These are phyloP conservation scores for Coniochaeta sp. DNA, from an alignment of 2,329 filamentous ascomycete genomes.

Conservation along the genomic window DNA sequence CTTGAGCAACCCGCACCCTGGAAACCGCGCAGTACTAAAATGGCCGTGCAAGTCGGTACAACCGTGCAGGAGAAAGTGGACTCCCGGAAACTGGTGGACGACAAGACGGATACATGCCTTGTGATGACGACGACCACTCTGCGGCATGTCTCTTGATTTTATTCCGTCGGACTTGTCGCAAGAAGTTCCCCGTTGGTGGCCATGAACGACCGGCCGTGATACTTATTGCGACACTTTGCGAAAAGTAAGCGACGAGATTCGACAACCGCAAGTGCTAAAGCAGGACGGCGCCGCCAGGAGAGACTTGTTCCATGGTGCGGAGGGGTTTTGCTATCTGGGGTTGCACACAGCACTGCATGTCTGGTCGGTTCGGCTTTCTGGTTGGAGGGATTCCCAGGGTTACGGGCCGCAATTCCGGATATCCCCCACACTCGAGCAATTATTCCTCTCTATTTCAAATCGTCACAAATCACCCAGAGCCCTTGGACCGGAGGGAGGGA, in stretches of 20 bases:
- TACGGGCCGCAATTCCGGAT: not conserved
- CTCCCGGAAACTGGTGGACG: not conserved
- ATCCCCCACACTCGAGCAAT: not conserved
- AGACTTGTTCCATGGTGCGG: not conserved
- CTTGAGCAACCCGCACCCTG: not conserved
- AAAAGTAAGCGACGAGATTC: not conserved
- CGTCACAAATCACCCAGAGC: not conserved
- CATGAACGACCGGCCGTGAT: not conserved
- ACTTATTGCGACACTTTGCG: not conserved
- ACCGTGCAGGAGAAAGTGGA: not conserved
- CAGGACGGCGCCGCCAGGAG: not conserved
- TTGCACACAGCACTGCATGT: not conserved
- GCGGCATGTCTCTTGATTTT: not conserved
- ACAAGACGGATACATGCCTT: not conserved
- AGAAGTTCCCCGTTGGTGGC: not conserved
- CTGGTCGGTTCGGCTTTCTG: not conserved
- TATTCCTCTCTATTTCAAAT: not conserved
- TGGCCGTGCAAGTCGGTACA: not conserved
- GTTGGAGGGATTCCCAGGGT: not conserved
- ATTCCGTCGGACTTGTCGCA: not conserved
- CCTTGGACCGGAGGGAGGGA: not conserved
- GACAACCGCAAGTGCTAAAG: not conserved
- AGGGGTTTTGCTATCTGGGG: not conserved
- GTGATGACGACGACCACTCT: not conserved
- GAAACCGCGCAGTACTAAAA: not conserved